Conservation (phyloP, 345 rosid species). For the Murraya paniculata region DNA sequence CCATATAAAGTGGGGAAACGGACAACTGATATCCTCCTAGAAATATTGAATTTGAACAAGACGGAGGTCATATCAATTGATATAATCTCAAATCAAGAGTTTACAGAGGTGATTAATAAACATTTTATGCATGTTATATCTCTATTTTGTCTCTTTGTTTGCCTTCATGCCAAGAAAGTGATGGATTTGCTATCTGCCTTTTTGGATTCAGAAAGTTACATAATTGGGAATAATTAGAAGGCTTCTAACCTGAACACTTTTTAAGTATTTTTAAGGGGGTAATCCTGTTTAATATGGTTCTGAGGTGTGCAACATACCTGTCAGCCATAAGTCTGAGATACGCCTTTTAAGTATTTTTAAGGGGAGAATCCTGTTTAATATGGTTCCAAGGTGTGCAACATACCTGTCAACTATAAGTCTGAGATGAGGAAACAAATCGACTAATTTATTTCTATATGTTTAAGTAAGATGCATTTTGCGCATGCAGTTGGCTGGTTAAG, state of each 20-base stretch:
- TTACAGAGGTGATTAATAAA: slow-evolving; percentile 72
- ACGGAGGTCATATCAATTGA: slow-evolving; percentile 84
- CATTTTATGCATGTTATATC: not conserved
- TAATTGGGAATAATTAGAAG: not conserved
- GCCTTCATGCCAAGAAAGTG: slow-evolving; percentile 5
- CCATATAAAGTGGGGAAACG: slow-evolving; percentile 91
- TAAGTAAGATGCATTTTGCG: not conserved
- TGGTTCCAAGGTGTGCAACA: not conserved
- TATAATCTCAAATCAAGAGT: slow-evolving; percentile 96
- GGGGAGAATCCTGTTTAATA: not conserved
- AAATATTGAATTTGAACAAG: slow-evolving; percentile 88
- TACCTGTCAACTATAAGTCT: not conserved
- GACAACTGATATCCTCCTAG: slow-evolving; percentile 67
- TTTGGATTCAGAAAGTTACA: not conserved
- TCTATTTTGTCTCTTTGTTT: not conserved
- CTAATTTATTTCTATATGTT: not conserved
- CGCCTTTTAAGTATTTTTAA: not conserved
- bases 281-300: not conserved
- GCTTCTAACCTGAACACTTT: not conserved
- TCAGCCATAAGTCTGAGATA: not conserved
- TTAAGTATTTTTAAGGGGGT: not conserved
- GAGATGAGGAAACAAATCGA: not conserved
- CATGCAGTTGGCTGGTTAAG: not conserved
- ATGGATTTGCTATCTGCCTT: not conserved
- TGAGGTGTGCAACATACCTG: not conserved